A percentile compares a stretch with the other conserved stretches of the same genome.
Conservation (phyloP, 345 rosid species). For the Citrus australasica region DNA sequence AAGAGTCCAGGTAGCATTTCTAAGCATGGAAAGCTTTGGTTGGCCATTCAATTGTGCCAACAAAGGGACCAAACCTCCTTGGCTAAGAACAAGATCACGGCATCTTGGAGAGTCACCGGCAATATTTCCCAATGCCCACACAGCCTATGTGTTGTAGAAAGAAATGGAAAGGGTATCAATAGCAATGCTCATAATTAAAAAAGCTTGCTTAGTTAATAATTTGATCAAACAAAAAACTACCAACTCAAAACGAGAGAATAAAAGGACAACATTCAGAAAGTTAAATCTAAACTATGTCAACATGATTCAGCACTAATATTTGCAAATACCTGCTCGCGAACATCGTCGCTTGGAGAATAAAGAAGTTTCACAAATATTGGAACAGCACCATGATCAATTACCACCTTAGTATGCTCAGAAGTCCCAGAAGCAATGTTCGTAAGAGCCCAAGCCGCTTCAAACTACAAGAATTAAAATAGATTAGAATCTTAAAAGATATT, state of each 20-base stretch:
- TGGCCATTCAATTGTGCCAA: constrained; percentile 63
- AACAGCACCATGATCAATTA: constrained; percentile 85
- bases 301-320: background rate
- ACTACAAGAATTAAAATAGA: constrained; percentile 35
- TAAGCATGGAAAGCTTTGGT: constrained; percentile 75
- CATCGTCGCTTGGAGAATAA: constrained; percentile 61
- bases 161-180: background rate
- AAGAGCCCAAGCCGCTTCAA: constrained; percentile 90
- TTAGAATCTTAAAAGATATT: background rate
- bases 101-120: constrained; percentile 89
- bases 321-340: constrained; percentile 72
- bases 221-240: background rate
- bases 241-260: background rate
- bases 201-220: background rate
- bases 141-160: constrained; percentile 42
- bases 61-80: constrained; percentile 61
- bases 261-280: background rate
- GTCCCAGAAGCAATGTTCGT: constrained; percentile 91
- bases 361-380: constrained; percentile 78
- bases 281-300: background rate
- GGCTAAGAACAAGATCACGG: constrained; percentile 66
- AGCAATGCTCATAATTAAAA: background rate
- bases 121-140: constrained; percentile 88
- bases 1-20: constrained; percentile 89
- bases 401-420: constrained; percentile 85